Conservation (phyloP, 352 stramenopile species). For the Peronospora farinosa region DNA sequence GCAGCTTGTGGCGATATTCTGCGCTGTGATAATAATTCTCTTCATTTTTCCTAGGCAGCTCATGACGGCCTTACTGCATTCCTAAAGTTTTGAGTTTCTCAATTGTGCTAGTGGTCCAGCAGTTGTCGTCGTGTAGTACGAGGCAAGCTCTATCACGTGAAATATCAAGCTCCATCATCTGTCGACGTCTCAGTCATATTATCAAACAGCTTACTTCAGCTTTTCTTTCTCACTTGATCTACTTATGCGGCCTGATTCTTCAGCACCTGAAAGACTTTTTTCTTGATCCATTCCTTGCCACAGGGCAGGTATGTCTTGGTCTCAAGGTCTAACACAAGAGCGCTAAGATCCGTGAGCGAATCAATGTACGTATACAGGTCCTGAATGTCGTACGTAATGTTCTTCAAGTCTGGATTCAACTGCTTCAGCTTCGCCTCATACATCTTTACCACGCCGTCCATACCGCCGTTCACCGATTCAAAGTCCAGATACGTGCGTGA, state of each 20-base stretch:
- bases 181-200: slow-evolving; percentile 19
- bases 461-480: slow-evolving; percentile 84
- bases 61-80: slow-evolving; percentile 14
- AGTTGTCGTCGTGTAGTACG: slow-evolving; percentile 46
- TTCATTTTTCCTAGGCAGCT: slow-evolving; percentile 19
- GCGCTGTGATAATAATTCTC: slow-evolving; percentile 23
- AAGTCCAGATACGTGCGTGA: slow-evolving; percentile 89
- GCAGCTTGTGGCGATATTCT: slow-evolving; percentile 21
- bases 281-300: slow-evolving; percentile 89
- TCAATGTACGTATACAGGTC: slow-evolving; percentile 91
- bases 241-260: slow-evolving; percentile 80
- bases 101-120: slow-evolving; percentile 37
- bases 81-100: slow-evolving; percentile 18
- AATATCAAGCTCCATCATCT: background rate
- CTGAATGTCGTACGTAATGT: slow-evolving; percentile 89
- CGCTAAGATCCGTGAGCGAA: slow-evolving; percentile 80
- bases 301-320: slow-evolving; percentile 87
- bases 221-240: background rate
- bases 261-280: slow-evolving; percentile 88
- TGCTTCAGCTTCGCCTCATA: slow-evolving; percentile 89
- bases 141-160: slow-evolving; percentile 34
- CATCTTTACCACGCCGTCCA: slow-evolving; percentile 89
- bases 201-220: slow-evolving; percentile 9
- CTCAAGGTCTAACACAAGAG: slow-evolving; percentile 85
- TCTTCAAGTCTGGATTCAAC: slow-evolving; percentile 81